Evolutionary conservation across 2,329 filamentous ascomycete genomes (phyloP), one percentile per base, ranked within the genome.

Genomic region (Leptographium wingfieldii): DNA sequence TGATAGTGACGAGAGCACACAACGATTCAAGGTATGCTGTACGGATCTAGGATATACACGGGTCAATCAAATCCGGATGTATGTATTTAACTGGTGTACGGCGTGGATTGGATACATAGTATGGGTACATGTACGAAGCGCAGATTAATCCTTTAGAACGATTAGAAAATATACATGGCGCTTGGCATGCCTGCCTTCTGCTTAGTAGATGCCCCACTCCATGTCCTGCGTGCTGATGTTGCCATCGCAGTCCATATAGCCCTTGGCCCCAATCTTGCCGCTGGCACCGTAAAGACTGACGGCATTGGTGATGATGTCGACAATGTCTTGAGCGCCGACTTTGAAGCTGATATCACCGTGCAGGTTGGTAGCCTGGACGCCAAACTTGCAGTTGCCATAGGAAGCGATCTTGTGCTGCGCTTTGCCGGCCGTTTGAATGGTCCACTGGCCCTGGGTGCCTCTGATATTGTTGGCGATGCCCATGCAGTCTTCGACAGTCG

Each of bases 271-370:
- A 7, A 74, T 64, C 53, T 52, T 53, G 55, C 60, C 60, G 53
- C 56, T 60, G 7, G 65, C 62, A 7, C 68, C 69, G 64, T 69
- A 74, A 51, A 62, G 58, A 1, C 60, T 62, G 29, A 73, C 63
- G 0, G 70, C 61, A 3, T 70, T 64, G 46, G 64, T 67, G 60
- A 73, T 71, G 51, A 73, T 63, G 59, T 73, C 70, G 53, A 73
- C 67, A 48, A 72, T 65, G 59, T 74, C 70, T 65, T 73, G 69
- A 19, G 66, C 69, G 58, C 71, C 68, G 12, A 71, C 63, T n/a
- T 67, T 60, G 61, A 71, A 73, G 29, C 67, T 35, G 31, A 68
- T 61, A 57, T 69, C 68, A 33, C 70, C 71, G 52, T 63, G 25
- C 2, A 35, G 19, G 40, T 64, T 58, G 19, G 56, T 61, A 1